Base-by-base conservation (phyloP, 139 green algal genomes). In the Auxenochlorella pyrenoidosa region DNA sequence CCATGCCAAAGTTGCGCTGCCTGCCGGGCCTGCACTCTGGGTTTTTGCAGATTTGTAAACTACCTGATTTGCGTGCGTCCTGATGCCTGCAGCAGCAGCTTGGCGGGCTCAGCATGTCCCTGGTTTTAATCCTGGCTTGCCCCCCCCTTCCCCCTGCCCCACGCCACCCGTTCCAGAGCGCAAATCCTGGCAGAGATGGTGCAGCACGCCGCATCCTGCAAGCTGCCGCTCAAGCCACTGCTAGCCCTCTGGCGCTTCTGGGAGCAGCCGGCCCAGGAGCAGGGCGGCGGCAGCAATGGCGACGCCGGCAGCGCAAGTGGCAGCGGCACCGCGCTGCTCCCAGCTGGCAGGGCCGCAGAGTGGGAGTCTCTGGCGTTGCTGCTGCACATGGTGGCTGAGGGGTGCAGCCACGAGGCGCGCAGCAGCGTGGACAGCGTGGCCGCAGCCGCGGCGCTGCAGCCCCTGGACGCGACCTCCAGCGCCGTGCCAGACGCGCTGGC, bases 301-400 rank as follows among this genome's bases (percentile, higher is more conserved):
- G 15, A 63, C 30, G 76, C 32, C 51, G 28, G 28, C 75, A 60
- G 32, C 72, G 32, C 47, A 15, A 32, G 60, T 40, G 54, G 19
- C 51, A 47, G 80, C 79, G 26, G 59, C 38, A n/a, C 1, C 41
- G 5, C 38, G 36, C 36, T 24, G 34, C 60, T 65, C 32, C 47
- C 80, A 18, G 80, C 32, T 34, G 60, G 58, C 32, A 54, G 80
- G 60, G 63, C 75, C 30, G 40, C 30, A 8, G 38, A 85, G 63
- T 77, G 80, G 80, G 80, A 76, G 28, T 18, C 60, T 0, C 63
- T 85, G 8, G 59, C 80, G 4, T 60, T 85, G 63, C 63, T 85
- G 28, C 38, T 76, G 28, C 80, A 85, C 60, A 85, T 85, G 80
- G 63, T 85, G 28, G 63, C 80, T 43, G 80, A 85, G 80, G 80